Percentiles rank a stretch among this genome's conserved stretches.
Evolutionary conservation across 108 stramenopile genomes (phyloP).

Genomic region (Cyclostephanos tholiformis): DNA sequence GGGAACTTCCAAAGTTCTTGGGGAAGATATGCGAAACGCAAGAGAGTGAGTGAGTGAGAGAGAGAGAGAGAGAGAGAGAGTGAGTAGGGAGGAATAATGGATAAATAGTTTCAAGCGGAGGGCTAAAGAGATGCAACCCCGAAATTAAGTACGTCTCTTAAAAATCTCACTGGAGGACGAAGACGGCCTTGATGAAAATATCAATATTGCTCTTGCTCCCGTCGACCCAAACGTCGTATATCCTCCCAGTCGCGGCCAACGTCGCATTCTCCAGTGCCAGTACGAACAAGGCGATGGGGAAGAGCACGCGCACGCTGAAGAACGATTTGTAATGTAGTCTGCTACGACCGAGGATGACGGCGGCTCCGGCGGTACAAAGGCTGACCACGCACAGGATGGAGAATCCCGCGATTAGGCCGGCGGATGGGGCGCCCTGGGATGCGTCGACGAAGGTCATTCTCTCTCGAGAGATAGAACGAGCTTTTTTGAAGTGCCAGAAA

Average conservation of each 20-base stretch:
- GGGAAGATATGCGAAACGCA: background rate
- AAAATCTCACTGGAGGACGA: constrained; percentile 36
- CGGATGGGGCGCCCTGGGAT: constrained; percentile 9
- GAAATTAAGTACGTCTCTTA: background rate
- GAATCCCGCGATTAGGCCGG: constrained; percentile 46
- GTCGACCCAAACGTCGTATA: constrained; percentile 18
- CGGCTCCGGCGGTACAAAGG: constrained; percentile 20
- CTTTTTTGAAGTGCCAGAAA: too few species aligned
- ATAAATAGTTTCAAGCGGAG: too few species aligned
- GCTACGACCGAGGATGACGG: constrained; percentile 30
- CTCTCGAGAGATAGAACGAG: too few species aligned
- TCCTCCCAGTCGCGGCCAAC: constrained; percentile 21
- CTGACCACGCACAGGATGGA: constrained; percentile 34
- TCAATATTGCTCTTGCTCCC: constrained; percentile 13
- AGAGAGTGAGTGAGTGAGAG: background rate
- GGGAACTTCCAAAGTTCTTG: constrained; percentile 34
- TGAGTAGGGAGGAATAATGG: too few species aligned
- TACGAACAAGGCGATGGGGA: constrained; percentile 38
- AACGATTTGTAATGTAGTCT: constrained; percentile 37
- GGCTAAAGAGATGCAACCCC: too few species aligned
- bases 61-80: background rate
- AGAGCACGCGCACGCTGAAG: constrained; percentile 44
- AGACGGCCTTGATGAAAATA: constrained; percentile 28
- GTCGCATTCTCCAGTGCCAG: constrained; percentile 39
- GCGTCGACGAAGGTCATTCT: constrained; percentile 53